Conservation (phyloP, 768 basidiomycete genomes). For the Collybiopsis confluens region DNA sequence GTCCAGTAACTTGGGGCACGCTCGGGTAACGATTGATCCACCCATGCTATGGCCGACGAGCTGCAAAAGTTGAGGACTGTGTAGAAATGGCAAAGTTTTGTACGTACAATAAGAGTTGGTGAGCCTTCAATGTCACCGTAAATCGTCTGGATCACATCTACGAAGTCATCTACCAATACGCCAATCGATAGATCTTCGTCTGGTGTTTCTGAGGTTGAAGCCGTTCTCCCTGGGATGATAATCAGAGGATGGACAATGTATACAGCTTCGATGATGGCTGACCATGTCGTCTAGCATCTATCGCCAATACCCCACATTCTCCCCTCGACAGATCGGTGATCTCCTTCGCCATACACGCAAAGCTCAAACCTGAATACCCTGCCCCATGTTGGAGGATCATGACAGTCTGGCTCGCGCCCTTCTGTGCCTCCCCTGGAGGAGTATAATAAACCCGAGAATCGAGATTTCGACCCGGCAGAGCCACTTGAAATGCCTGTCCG, state of each 20-base stretch:
- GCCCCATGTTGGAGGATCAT: constrained; percentile 96
- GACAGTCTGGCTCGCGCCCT: constrained; percentile 45
- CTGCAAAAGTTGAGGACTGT: constrained; percentile 28
- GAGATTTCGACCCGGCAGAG: constrained; percentile 55
- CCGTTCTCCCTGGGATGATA: constrained; percentile 19
- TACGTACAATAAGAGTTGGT: constrained; percentile 72
- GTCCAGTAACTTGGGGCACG: constrained; percentile 62
- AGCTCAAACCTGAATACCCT: constrained; percentile 85
- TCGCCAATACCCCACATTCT: constrained; percentile 75
- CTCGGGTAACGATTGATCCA: constrained; percentile 79
- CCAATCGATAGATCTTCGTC: constrained; percentile 66
- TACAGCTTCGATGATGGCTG: no score
- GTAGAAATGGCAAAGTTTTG: neutral
- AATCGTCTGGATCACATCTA: constrained; percentile 60
- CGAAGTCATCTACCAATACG: constrained; percentile 69
- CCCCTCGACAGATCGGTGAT: constrained; percentile 54
- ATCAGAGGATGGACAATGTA: constrained; percentile 9
- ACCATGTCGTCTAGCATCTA: constrained; percentile 91
- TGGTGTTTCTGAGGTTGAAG: constrained; percentile 12
- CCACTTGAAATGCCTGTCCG: constrained; percentile 72
- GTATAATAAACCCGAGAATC: constrained; percentile 84
- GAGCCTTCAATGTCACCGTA: constrained; percentile 61
- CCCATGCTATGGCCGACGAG: constrained; percentile 97
- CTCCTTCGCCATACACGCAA: constrained; percentile 88
- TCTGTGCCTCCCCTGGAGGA: constrained; percentile 44